Percentiles rank a stretch among this genome's conserved stretches.
phyloP scores from a whole-genome alignment of 148 eudicot species.

The Pharnaceum exiguum region DNA sequence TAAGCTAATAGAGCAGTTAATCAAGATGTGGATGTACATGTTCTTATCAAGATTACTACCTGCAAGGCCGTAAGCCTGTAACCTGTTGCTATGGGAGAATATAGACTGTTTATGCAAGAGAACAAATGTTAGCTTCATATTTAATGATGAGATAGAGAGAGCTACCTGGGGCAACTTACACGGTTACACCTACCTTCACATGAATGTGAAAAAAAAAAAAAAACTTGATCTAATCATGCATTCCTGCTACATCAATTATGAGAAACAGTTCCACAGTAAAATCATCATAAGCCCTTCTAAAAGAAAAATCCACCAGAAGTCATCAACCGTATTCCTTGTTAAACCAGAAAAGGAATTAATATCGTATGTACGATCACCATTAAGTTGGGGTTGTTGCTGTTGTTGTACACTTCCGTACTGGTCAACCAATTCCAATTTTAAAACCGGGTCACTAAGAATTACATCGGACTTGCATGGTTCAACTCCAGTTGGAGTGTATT shows the following conservation, averaged over 20 bases:
- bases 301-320: slow-evolving; percentile 34
- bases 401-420: not conserved
- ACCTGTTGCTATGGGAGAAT: no score
- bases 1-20: no score
- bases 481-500: slow-evolving; percentile 50
- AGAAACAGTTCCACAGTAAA: slow-evolving; percentile 19
- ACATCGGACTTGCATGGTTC: slow-evolving; percentile 43
- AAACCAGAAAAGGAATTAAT: slow-evolving; percentile 40
- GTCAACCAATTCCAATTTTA: slow-evolving; percentile 20
- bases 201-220: not conserved
- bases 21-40: slow-evolving; percentile 3
- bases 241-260: slow-evolving; percentile 3
- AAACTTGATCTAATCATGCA: not conserved
- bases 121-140: slow-evolving; percentile 21
- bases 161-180: not conserved
- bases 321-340: slow-evolving; percentile 27
- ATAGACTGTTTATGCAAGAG: slow-evolving; percentile 8
- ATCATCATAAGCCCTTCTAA: slow-evolving; percentile 31
- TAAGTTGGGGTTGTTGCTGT: slow-evolving; percentile 1
- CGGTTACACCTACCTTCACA: not conserved
- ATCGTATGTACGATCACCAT: not conserved
- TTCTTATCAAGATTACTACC: slow-evolving; percentile 13
- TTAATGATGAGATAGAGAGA: slow-evolving; percentile 17
- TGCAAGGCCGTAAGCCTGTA: slow-evolving; percentile 2
- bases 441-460: slow-evolving; percentile 6